These are phyloP conservation scores for Daedaleopsis nitida DNA, from an alignment of 768 basidiomycete genomes.

Conservation along the genomic window DNA sequence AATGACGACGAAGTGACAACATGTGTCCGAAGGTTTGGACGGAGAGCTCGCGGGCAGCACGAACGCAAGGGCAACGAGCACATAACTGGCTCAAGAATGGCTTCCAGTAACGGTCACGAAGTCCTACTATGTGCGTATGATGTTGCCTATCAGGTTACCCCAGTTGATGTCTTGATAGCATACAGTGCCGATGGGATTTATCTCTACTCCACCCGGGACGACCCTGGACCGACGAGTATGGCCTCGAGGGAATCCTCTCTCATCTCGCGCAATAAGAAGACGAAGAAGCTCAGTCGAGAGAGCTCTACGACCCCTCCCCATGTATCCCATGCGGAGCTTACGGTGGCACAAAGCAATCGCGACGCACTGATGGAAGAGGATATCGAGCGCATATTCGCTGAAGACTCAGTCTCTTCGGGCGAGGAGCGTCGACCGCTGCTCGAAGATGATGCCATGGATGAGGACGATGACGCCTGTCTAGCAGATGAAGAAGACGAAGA, in stretches of 20 bases:
- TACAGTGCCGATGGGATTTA: slow-evolving; percentile 75
- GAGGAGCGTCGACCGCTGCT: neutral
- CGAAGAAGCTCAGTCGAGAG: neutral
- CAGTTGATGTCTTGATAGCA: slow-evolving; percentile 40
- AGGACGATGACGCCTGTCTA: neutral
- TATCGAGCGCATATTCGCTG: slow-evolving; percentile 24
- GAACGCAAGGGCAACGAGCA: slow-evolving; percentile 51
- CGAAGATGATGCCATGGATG: neutral
- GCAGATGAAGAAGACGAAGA: slow-evolving; percentile 30
- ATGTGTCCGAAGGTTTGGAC: slow-evolving; percentile 81
- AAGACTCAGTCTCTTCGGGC: slow-evolving; percentile 12
- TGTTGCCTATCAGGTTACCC: no score
- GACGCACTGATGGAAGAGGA: slow-evolving; percentile 34
- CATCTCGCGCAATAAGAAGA: slow-evolving; percentile 21
- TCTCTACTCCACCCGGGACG: slow-evolving; percentile 72
- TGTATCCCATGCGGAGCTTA: neutral
- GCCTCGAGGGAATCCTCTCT: slow-evolving; percentile 14
- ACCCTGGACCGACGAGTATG: slow-evolving; percentile 38
- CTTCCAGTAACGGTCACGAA: slow-evolving; percentile 72
- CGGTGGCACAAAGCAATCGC: neutral
- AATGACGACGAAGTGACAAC: slow-evolving; percentile 58
- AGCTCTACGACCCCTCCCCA: no score
- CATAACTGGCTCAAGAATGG: slow-evolving; percentile 77
- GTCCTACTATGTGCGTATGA: slow-evolving; percentile 38
- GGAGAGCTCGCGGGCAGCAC: slow-evolving; percentile 37